Base-by-base conservation (phyloP, 495 filamentous ascomycete genomes). In the Penicillium maclennaniae region DNA sequence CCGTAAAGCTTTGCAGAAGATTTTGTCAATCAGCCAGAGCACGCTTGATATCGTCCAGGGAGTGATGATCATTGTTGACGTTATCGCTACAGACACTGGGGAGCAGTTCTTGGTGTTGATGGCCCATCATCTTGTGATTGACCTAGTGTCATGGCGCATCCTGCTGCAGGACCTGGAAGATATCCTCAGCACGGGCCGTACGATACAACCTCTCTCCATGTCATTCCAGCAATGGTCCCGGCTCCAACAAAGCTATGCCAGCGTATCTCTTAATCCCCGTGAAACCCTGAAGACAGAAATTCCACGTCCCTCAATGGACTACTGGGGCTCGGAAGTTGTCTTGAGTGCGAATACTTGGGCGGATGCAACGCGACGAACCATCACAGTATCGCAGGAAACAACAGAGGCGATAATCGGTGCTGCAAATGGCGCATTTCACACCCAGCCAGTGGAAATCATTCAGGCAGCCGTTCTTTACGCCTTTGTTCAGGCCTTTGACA, bases 111-210 rank as follows among this genome's bases (percentile, higher is more conserved):
- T 85, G n/a, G 79, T 74, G 4, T 28, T 28, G 26, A 28, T 28
- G 26, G 26, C 26, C 26, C 82, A 85, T 61, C 83, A 85, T 53
- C 69, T 83, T 0, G 79, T 81, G 5, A 71, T 85, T 36, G 83
- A 86, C 54, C 67, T 83, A 9, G 75, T 80, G 15, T 85, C 83
- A 2, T 85, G 81, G 82, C 68, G 76, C 10, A 66, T 83, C 34
- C 72, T 86, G 17, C 71, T 82, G 23, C 66, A 81, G 34, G 83
- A 86, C 42, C 51, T 85, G 6, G 81, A 83, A 53, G 74, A 81
- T 36, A 58, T 82, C 3, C 62, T 86, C 7, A 45, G 0, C 7
- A 20, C 49, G 0, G 41, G 41, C 0, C 27, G 2, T 27, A 12
- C 28, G 0, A 1, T 37, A 3, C 41, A 45, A 8, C 49, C 41